Evolutionary conservation across 2,329 filamentous ascomycete genomes (phyloP).

Genomic region (Aspergillus sp.): DNA sequence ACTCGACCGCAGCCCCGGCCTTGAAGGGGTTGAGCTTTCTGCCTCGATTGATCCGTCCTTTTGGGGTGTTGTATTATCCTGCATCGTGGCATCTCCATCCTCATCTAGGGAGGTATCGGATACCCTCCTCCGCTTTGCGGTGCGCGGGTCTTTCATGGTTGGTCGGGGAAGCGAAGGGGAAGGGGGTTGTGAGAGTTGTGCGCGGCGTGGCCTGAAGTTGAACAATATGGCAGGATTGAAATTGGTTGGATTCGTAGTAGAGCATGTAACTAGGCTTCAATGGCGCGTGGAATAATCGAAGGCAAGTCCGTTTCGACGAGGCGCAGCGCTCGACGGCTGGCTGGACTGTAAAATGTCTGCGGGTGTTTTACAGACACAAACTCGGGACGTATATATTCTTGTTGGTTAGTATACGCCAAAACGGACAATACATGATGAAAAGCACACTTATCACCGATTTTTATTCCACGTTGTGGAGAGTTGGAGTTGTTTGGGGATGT

Average conservation of each 20-base stretch:
- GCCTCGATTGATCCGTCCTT: constrained; percentile 10
- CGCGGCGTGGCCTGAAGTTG: not conserved
- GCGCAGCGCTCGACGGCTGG: not conserved
- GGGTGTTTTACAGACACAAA: not conserved
- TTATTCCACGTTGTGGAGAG: not conserved
- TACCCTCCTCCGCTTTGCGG: constrained; percentile 38
- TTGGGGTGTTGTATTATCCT: constrained; percentile 9
- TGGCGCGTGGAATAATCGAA: not conserved
- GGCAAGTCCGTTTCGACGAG: not conserved
- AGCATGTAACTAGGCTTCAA: not conserved
- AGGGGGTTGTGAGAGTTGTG: not conserved
- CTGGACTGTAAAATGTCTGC: not conserved
- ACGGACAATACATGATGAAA: not conserved
- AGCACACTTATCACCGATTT: not conserved
- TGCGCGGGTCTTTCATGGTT: constrained; percentile 35
- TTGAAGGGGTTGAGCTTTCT: constrained; percentile 21
- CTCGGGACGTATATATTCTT: not conserved
- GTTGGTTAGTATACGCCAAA: not conserved
- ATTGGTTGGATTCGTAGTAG: not conserved
- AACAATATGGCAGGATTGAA: not conserved
- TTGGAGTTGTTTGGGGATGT: constrained; percentile 14
- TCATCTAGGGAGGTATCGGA: constrained; percentile 27
- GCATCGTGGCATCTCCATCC: constrained; percentile 34
- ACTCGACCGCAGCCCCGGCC: constrained; percentile 31
- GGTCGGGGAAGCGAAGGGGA: not conserved